Conservation (phyloP, 2,329 filamentous ascomycete species). For the Emmonsiellopsis sp. region DNA sequence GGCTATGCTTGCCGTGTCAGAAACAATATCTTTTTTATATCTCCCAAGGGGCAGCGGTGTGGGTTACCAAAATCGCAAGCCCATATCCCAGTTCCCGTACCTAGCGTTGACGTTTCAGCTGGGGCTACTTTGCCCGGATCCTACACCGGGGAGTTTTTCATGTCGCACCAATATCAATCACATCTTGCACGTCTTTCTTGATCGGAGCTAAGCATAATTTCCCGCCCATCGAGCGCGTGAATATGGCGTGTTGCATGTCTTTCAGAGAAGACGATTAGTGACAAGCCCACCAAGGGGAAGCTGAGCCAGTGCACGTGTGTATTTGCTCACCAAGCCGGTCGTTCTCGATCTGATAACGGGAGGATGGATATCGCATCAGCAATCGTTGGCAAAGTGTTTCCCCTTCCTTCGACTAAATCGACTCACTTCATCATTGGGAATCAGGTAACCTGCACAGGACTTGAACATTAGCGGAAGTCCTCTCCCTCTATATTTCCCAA, state of each 20-base stretch:
- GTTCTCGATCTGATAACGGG: not conserved
- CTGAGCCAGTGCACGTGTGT: not conserved
- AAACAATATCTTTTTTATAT: too few species aligned
- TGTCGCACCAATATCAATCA: conserved; percentile 1
- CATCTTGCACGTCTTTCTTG: not conserved
- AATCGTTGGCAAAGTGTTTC: not conserved
- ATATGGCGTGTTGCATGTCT: conserved; percentile 4
- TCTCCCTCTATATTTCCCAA: not conserved
- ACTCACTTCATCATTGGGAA: conserved; percentile 4
- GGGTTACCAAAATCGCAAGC: conserved; percentile 5
- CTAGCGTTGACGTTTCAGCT: too few species aligned
- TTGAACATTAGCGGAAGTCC: not conserved
- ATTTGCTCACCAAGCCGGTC: conserved; percentile 1
- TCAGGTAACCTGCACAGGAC: not conserved
- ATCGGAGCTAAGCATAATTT: conserved; percentile 5
- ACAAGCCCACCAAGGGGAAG: too few species aligned
- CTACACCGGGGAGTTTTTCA: too few species aligned
- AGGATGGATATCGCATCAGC: not conserved
- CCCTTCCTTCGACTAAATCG: too few species aligned
- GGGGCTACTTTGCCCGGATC: too few species aligned
- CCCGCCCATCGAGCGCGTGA: conserved; percentile 1
- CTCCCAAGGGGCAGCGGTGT: too few species aligned
- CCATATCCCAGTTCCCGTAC: conserved; percentile 5
- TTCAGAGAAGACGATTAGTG: not conserved
- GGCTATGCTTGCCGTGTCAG: too few species aligned